Base-by-base conservation (phyloP, 1,284 basidiomycete genomes). In the Ustilago loliicola region DNA sequence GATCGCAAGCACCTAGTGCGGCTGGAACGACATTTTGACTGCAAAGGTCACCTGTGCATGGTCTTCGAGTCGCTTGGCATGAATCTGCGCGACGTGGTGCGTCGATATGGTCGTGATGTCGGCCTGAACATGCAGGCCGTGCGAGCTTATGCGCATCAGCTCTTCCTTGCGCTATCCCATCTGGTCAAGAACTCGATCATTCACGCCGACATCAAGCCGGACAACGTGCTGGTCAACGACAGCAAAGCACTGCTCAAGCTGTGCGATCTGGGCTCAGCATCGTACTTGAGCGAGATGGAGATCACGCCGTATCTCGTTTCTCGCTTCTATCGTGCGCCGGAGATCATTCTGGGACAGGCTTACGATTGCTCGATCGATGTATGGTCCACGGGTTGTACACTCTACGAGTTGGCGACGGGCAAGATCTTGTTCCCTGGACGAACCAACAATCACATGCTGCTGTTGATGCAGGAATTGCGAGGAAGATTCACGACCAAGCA, bases 301-400 rank as follows among this genome's bases (percentile, higher is more conserved):
- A 96, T 99, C 79, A 98, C 97, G 1, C 97, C 97, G 2, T 99
- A 99, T 87, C 92, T 99, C 64, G 97, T 99, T 65, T 96, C 94
- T 78, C 90, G 97, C 51, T 99, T 99, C 88, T 99, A 99, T 86
- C 93, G 97, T 54, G 96, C 97, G 1, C 97, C 97, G 1, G 97
- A 99, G 88, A 98, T 99, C 86, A 99, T 99, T 83, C 91, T 99
- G 59, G 97, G 97, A 19, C 91, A 94, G 47, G 94, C 95, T 0
- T 98, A 98, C 84, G 97, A 98, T 87, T 92, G 93, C 13, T 90
- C 95, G 0, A 90, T 99, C 42, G 97, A 99, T 85, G 91, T 97
- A 50, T 99, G 97, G 97, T 97, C 96, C 1, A 92, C 97, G 60
- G 97, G 95, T 1, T 99, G 97, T 87, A 99, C 97, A 5, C 89